Conservation (phyloP, 164 flowering plant species). For the Vitis amurensis region DNA sequence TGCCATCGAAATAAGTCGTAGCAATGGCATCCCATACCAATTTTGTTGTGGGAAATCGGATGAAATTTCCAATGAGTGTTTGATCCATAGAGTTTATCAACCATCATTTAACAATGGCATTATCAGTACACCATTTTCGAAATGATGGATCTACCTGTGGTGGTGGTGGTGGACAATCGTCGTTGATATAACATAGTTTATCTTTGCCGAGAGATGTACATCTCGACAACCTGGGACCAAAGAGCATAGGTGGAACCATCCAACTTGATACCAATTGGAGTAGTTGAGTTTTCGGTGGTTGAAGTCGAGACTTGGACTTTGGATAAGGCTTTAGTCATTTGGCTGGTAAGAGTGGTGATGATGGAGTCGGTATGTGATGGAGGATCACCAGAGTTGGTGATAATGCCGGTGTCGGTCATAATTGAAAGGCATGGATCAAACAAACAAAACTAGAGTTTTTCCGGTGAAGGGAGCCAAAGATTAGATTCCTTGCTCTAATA, state of each 20-base stretch:
- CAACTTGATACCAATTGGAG: constrained; percentile 10
- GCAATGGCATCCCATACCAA: not conserved
- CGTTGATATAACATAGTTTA: not conserved
- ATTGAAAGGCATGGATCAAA: too few species aligned
- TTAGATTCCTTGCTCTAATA: too few species aligned
- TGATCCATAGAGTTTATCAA: not conserved
- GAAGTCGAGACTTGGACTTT: too few species aligned
- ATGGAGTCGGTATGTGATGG: too few species aligned
- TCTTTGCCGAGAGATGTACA: not conserved
- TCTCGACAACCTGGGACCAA: constrained; percentile 7
- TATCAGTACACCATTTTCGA: not conserved
- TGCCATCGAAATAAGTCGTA: constrained; percentile 5
- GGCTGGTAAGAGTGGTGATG: too few species aligned
- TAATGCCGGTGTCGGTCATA: too few species aligned
- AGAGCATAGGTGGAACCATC: constrained; percentile 17
- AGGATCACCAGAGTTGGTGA: too few species aligned
- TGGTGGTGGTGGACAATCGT: not conserved
- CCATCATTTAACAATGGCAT: constrained; percentile 9
- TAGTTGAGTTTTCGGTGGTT: not conserved
- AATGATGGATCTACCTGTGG: not conserved
- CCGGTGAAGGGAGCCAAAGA: too few species aligned
- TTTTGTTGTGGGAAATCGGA: not conserved
- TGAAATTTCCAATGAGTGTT: not conserved
- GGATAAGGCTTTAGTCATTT: too few species aligned
- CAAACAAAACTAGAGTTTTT: too few species aligned